A percentile compares a stretch with the other conserved stretches of the same genome.
Conservation (phyloP, 2,329 filamentous ascomycete genomes). For the Microdochium bolleyi region DNA sequence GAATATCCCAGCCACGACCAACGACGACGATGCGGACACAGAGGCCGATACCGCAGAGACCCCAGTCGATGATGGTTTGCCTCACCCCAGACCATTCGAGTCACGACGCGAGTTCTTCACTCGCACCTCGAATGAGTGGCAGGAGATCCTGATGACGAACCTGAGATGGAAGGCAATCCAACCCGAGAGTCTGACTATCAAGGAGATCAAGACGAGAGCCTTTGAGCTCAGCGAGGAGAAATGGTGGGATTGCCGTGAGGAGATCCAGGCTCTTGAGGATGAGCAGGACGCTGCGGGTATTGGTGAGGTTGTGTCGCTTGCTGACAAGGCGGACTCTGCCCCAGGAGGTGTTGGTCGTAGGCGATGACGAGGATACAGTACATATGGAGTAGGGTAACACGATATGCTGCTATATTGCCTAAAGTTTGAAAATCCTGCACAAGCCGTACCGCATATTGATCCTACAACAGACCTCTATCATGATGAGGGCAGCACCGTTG, state of each 20-base stretch:
- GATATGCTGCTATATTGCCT: too few species aligned
- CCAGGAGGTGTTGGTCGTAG: constrained; percentile 12
- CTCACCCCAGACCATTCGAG: constrained; percentile 77
- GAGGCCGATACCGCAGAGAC: constrained; percentile 36
- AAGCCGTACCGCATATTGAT: too few species aligned
- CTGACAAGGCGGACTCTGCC: constrained; percentile 43
- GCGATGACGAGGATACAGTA: constrained; percentile 10
- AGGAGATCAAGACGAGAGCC: constrained; percentile 86
- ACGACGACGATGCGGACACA: constrained; percentile 34
- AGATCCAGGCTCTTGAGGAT: constrained; percentile 84
- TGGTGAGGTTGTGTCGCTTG: constrained; percentile 84
- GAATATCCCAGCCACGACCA: constrained; percentile 21
- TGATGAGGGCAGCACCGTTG: too few species aligned
- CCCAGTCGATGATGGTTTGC: constrained; percentile 64
- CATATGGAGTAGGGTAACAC: too few species aligned
- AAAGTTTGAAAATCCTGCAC: too few species aligned
- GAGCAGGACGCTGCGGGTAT: constrained; percentile 95
- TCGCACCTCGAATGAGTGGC: constrained; percentile 83
- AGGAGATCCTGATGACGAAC: constrained; percentile 72
- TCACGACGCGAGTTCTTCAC: constrained; percentile 85
- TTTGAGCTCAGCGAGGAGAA: constrained; percentile 91
- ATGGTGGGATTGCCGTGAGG: constrained; percentile 98
- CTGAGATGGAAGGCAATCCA: constrained; percentile 61
- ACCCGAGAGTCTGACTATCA: constrained; percentile 63
- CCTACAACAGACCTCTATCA: too few species aligned